These are phyloP conservation scores for Arbutus unedo DNA, from an alignment of 148 eudicot genomes.

Conservation along the genomic window DNA sequence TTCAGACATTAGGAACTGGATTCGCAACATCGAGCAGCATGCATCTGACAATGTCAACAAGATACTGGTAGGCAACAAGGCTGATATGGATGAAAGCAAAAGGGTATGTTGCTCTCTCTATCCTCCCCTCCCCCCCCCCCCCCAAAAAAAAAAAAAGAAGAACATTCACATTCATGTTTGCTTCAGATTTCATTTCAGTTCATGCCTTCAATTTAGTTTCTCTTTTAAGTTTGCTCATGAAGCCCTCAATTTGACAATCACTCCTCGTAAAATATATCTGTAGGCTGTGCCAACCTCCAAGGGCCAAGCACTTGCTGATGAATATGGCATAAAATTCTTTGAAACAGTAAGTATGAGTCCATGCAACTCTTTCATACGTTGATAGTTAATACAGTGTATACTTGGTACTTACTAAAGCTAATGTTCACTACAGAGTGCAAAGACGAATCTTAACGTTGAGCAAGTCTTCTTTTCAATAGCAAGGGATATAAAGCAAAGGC, in stretches of 20 bases:
- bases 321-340: slow-evolving; percentile 90
- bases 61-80: slow-evolving; percentile 87
- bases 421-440: slow-evolving; percentile 64
- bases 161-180: background rate
- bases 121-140: background rate
- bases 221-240: slow-evolving; percentile 6
- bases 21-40: slow-evolving; percentile 87
- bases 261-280: background rate
- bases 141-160: no score
- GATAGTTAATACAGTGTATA: background rate
- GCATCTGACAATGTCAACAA: slow-evolving; percentile 93
- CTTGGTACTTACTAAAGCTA: background rate
- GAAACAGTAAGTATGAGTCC: slow-evolving; percentile 70
- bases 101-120: slow-evolving; percentile 47
- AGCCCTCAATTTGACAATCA: slow-evolving; percentile 5
- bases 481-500: slow-evolving; percentile 90
- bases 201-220: background rate
- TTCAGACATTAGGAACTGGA: slow-evolving; percentile 85
- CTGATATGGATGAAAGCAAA: slow-evolving; percentile 96
- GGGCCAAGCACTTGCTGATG: slow-evolving; percentile 97
- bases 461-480: slow-evolving; percentile 93
- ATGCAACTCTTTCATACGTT: background rate
- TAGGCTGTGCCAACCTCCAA: slow-evolving; percentile 89
- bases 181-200: slow-evolving; percentile 8
- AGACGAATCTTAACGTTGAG: slow-evolving; percentile 90